Conservation (phyloP, 352 stramenopile genomes). For the Pythium folliculosum region DNA sequence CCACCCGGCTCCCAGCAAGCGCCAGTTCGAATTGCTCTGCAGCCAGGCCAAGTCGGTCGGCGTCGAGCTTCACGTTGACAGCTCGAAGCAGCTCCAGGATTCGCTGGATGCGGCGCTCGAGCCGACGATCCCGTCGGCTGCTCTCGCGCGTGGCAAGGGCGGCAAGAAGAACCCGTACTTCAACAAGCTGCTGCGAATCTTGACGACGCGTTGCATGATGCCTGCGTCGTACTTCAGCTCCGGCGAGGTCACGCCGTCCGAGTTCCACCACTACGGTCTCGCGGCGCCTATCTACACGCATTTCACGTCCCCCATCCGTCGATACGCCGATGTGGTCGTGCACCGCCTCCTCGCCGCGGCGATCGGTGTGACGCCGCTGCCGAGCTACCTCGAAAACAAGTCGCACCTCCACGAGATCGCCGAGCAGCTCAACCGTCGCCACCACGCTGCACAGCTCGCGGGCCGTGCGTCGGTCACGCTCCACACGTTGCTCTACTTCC, state of each 20-base stretch:
- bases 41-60: slow-evolving; percentile 80
- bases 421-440: slow-evolving; percentile 97
- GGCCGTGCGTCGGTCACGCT: slow-evolving; percentile 95
- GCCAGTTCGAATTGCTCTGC: slow-evolving; percentile 91
- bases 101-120: slow-evolving; percentile 80
- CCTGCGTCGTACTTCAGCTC: slow-evolving; percentile 98
- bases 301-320: slow-evolving; percentile 99
- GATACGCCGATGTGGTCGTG: slow-evolving; percentile 98
- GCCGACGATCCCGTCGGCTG: slow-evolving; percentile 28
- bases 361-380: slow-evolving; percentile 95
- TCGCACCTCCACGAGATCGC: slow-evolving; percentile 94
- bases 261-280: slow-evolving; percentile 99
- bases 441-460: slow-evolving; percentile 96
- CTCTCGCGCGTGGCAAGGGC: slow-evolving; percentile 4
- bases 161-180: slow-evolving; percentile 92
- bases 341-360: slow-evolving; percentile 96
- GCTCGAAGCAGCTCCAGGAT: slow-evolving; percentile 78
- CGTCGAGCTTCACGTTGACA: slow-evolving; percentile 80
- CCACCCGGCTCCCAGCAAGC: slow-evolving; percentile 93
- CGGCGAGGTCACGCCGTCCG: slow-evolving; percentile 92
- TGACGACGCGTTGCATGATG: slow-evolving; percentile 98
- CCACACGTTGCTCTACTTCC: slow-evolving; percentile 98
- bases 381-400: slow-evolving; percentile 93
- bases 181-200: slow-evolving; percentile 97
- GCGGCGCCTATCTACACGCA: slow-evolving; percentile 99